Conservation (phyloP, 371 early-diverging fungal species). For the Cladochytrium tenue region DNA sequence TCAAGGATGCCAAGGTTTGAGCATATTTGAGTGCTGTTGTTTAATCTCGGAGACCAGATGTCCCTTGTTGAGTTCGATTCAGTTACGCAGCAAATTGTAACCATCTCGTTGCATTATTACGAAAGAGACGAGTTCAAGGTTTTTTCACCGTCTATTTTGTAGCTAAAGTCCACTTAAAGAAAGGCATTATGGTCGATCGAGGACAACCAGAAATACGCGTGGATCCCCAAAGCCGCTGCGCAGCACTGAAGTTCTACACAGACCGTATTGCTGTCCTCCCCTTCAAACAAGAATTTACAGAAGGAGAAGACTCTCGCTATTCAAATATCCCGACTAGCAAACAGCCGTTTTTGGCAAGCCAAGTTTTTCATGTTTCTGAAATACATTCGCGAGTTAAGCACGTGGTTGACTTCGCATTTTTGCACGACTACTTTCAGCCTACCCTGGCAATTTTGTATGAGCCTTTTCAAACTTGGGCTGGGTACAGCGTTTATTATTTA, state of each 20-base stretch:
- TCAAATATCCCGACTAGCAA: constrained; percentile 23
- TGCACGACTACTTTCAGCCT: constrained; percentile 89
- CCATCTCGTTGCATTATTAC: constrained; percentile 94
- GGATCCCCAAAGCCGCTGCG: constrained; percentile 78
- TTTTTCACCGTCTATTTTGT: not conserved
- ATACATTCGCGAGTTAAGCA: constrained; percentile 71
- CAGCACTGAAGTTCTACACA: constrained; percentile 79
- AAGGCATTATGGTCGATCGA: constrained; percentile 29
- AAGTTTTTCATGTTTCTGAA: constrained; percentile 72
- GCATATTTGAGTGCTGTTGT: not conserved
- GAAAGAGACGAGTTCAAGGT: constrained; percentile 89
- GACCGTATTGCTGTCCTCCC: constrained; percentile 91
- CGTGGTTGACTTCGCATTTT: constrained; percentile 86
- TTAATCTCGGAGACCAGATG: constrained; percentile 59
- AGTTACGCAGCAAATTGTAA: constrained; percentile 73
- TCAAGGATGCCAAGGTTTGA: constrained; percentile 90
- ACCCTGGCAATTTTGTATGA: constrained; percentile 92
- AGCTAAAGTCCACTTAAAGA: constrained; percentile 7
- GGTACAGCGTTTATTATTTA: constrained; percentile 61
- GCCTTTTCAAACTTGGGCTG: constrained; percentile 79
- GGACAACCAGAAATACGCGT: constrained; percentile 39
- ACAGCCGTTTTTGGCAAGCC: constrained; percentile 65
- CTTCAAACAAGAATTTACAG: constrained; percentile 65
- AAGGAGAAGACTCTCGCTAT: constrained; percentile 2
- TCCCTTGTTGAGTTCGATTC: constrained; percentile 85